Conservation (phyloP, 2,329 filamentous ascomycete genomes). For the Apiospora aurea region DNA sequence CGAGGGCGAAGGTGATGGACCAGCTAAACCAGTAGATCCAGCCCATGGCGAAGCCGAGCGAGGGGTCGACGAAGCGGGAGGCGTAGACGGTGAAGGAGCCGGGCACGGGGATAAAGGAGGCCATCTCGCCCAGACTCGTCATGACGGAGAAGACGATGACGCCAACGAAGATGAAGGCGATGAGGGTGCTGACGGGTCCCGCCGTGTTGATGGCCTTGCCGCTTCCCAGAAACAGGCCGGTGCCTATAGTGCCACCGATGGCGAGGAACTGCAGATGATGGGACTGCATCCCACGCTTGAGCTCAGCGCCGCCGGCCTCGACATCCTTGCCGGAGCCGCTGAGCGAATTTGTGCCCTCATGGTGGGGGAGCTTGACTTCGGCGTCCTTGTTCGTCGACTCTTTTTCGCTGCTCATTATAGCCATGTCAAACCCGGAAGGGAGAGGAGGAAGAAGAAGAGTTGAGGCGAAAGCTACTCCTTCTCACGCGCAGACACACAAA, state of each 20-base stretch:
- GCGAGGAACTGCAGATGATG: conserved; percentile 47
- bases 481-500: background rate
- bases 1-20: conserved; percentile 75
- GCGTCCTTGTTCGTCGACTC: background rate
- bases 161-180: conserved; percentile 57
- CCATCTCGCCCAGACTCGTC: conserved; percentile 74
- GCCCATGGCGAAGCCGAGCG: conserved; percentile 78
- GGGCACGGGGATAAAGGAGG: conserved; percentile 77
- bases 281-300: conserved; percentile 42
- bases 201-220: conserved; percentile 67
- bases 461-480: background rate
- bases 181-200: conserved; percentile 70
- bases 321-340: conserved; percentile 36
- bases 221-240: conserved; percentile 74
- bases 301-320: conserved; percentile 40
- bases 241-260: conserved; percentile 69
- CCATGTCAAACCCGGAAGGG: conserved; percentile 11
- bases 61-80: conserved; percentile 72
- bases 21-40: conserved; percentile 86
- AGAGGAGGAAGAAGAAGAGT: background rate
- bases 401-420: conserved; percentile 17
- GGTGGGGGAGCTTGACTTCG: conserved; percentile 16
- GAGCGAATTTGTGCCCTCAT: conserved; percentile 20
- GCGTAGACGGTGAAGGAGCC: conserved; percentile 82
- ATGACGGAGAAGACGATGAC: conserved; percentile 78